Conservation (phyloP, 805 yeast species). For the Phaffomyces thermotolerans region DNA sequence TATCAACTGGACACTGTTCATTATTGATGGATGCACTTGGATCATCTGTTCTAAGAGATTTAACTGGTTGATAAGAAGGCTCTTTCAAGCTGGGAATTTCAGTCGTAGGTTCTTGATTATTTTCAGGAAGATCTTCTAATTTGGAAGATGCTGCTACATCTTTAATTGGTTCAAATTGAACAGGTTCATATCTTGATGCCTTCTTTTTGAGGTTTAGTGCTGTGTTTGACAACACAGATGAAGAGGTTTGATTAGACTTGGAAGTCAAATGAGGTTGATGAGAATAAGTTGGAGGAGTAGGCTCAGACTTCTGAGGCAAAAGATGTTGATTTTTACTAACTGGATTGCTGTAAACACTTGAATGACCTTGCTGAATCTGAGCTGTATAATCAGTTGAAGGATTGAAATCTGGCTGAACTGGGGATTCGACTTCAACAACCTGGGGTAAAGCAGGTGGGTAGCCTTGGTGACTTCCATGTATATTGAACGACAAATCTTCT, state of each 20-base stretch:
- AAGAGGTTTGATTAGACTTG: background rate
- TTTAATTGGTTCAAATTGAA: background rate
- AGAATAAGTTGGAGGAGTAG: background rate
- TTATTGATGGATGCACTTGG: background rate
- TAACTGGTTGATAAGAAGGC: background rate
- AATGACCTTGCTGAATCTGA: background rate
- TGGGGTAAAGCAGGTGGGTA: background rate
- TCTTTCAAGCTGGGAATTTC: background rate
- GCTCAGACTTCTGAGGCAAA: background rate
- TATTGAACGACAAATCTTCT: background rate
- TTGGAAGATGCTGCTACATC: background rate
- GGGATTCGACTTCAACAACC: background rate
- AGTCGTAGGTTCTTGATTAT: background rate
- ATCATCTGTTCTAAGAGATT: background rate
- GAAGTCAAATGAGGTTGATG: background rate
- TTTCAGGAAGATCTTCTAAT: background rate
- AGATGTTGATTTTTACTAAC: background rate
- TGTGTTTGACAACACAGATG: background rate
- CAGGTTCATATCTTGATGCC: conserved; percentile 2
- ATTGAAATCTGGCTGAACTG: background rate
- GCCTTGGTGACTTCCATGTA: background rate
- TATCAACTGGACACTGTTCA: background rate
- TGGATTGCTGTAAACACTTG: background rate
- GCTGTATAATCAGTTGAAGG: background rate
- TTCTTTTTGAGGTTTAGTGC: background rate